Evolutionary conservation across 2,329 filamentous ascomycete species (phyloP), one percentile per base, ranked within the genome.

Genomic region (Penicillium janthinellum): DNA sequence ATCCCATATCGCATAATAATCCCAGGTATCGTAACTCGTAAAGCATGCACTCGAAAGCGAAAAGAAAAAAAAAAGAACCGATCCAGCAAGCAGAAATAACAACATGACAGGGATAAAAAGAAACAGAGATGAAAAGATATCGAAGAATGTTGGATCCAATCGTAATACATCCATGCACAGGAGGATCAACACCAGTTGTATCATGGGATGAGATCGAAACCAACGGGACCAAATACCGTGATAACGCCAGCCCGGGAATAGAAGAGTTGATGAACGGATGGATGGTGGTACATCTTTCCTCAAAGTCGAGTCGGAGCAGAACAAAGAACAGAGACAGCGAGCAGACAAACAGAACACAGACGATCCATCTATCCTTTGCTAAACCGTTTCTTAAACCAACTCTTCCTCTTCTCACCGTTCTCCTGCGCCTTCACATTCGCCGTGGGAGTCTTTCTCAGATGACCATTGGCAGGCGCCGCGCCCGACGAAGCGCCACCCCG

Each of bases 381-480:
- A 76, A 96, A 95, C 57, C 88, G 84, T 68, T 88, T 86, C 72
- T 90, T 87, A 70, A 98, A 88, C 92, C 93, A 96, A 73, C 92
- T 95, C 83, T 92, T 93, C 65, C 90, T 84, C 83, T 96, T 96
- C 61, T 92, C 89, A 56, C 39, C 20, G 11, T 53, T 39, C 54
- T 39, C 52, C 47, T 69, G 67, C 49, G 63, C 58, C 35, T 52
- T 41, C 6, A 31, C 44, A 11, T 47, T 47, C 20, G 63, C 39
- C 58, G 71, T 71, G 58, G 67, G 68, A 28, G 25, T 41, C 2
- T 37, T 42, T 12, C 28, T 53, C 37, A 20, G 20, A 17, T 54
- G 55, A 11, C 41, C 37, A 38, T 67, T 73, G 58, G 62, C 72
- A 56, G 59, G 71, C 71, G 41, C 14, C 56, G 64, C 70, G 39